Evolutionary conservation across 2,329 filamentous ascomycete genomes (phyloP), one percentile per base, ranked within the genome.

Genomic region (Curvularia sp.): DNA sequence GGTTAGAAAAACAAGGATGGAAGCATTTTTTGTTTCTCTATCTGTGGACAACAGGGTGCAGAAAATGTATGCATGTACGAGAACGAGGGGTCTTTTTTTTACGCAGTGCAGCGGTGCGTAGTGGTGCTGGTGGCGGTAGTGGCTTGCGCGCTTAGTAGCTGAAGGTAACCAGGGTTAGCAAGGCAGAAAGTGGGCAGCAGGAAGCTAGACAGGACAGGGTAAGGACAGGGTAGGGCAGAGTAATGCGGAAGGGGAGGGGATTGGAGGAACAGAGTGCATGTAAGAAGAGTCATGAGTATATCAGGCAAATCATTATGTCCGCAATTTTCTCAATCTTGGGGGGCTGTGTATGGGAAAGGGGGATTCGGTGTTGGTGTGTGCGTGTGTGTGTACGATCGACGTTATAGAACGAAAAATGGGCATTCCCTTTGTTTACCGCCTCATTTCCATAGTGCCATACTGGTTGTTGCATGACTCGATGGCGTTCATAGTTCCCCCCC

Each of bases 61-160:
- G 30, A 31, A 38, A 18, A 2, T 38, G 15, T 38, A 38, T 4
- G 15, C 35, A 35, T 12, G 13, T 15, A 38, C 35, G 13, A 30
- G 28, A 4, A 31, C 10, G 30, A 12, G 30, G 30, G 30, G 8
- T 12, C 30, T 31, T 31, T n/a, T 38, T 38, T 38, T 9, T 38
- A 18, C 35, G 35, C 15, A 18, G 35, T 38, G 35, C 35, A 35
- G 33, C 33, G 26, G 26, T 28, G 30, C 30, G 26, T 28, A 2
- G 26, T 31, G 30, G 30, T 31, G 30, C 30, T 38, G 35, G 35
- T 38, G 35, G 35, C 35, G 35, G 35, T 18, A 18, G 33, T 49
- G 48, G 44, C 43, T 56, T 68, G 62, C 60, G 58, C 56, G 62
- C 62, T 60, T 62, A 57, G 55, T 59, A 72, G 68, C 69, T 72